Evolutionary conservation across 2,329 filamentous ascomycete species (phyloP).

Genomic region (Paecilomyces variotii): DNA sequence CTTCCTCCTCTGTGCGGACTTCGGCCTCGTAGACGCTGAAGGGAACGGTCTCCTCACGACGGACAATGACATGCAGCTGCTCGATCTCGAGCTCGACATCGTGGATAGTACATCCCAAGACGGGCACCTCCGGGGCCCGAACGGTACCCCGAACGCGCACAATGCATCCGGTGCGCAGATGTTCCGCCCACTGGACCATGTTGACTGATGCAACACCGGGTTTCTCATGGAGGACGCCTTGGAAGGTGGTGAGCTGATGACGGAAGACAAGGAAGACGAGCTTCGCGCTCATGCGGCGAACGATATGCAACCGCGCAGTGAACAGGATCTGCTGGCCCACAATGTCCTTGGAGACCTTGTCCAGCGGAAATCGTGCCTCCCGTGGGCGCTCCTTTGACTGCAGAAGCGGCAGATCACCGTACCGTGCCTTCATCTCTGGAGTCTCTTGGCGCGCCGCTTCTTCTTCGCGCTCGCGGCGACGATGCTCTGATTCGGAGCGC

Average conservation of each 20-base stretch:
- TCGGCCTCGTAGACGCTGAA: constrained; percentile 66
- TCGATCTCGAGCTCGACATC: constrained; percentile 68
- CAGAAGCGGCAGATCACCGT: constrained; percentile 52
- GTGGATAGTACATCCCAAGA: constrained; percentile 68
- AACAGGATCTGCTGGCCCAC: constrained; percentile 57
- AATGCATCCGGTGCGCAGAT: constrained; percentile 68
- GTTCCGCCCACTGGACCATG: constrained; percentile 83
- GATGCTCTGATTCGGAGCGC: constrained; percentile 33
- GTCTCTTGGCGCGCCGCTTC: constrained; percentile 42
- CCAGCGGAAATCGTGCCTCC: constrained; percentile 42
- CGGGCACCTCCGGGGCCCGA: constrained; percentile 63
- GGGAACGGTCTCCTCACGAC: constrained; percentile 54
- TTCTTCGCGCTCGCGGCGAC: constrained; percentile 36
- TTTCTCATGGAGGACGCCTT: constrained; percentile 64
- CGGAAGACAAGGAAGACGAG: constrained; percentile 81
- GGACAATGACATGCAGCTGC: constrained; percentile 54
- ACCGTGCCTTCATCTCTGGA: constrained; percentile 50
- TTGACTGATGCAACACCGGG: constrained; percentile 57
- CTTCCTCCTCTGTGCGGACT: constrained; percentile 49
- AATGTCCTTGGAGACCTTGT: constrained; percentile 44
- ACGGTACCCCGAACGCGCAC: constrained; percentile 68
- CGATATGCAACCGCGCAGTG: constrained; percentile 66
- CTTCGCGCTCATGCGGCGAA: constrained; percentile 72
- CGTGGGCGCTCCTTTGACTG: constrained; percentile 47
- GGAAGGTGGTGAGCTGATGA: constrained; percentile 73